phyloP scores from a whole-genome alignment of 495 filamentous ascomycete species.

The Astrothelium macrocarpum region DNA sequence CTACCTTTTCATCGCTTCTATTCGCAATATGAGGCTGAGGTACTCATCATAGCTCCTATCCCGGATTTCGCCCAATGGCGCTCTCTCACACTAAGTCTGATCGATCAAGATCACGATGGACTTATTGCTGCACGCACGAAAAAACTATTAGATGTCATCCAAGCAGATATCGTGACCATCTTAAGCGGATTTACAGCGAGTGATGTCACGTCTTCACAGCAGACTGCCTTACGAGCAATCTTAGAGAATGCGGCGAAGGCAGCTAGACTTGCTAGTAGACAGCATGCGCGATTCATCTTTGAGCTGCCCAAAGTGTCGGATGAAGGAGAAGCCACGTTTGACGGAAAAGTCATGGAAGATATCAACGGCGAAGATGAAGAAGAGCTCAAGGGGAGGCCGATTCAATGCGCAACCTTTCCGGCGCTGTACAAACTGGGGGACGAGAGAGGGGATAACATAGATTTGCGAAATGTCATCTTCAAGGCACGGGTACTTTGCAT shows the following conservation, averaged over 20 bases:
- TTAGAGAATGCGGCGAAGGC: neutral
- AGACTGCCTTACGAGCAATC: neutral
- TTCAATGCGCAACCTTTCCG: conserved; percentile 27
- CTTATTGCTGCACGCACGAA: neutral
- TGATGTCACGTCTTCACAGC: neutral
- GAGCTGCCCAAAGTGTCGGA: conserved; percentile 11
- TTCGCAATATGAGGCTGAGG: neutral
- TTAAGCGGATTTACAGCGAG: neutral
- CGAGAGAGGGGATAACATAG: conserved; percentile 23
- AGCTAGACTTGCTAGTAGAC: conserved; percentile 12
- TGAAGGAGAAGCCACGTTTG: conserved; percentile 6
- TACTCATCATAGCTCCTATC: neutral
- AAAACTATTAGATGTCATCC: neutral
- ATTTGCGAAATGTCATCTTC: conserved; percentile 24
- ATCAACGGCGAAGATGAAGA: conserved; percentile 19
- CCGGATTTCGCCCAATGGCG: neutral
- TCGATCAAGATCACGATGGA: neutral
- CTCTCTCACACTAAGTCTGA: neutral
- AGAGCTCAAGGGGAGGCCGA: conserved; percentile 5
- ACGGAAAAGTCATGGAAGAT: conserved; percentile 21
- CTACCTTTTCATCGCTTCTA: neutral
- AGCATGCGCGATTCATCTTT: conserved; percentile 15
- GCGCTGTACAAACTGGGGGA: conserved; percentile 27
- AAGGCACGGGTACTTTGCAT: conserved; percentile 26
- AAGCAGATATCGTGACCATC: neutral